Percentiles rank a stretch among this genome's conserved stretches.
Conservation (phyloP, 805 yeast species). For the Brettanomyces bruxellensis region DNA sequence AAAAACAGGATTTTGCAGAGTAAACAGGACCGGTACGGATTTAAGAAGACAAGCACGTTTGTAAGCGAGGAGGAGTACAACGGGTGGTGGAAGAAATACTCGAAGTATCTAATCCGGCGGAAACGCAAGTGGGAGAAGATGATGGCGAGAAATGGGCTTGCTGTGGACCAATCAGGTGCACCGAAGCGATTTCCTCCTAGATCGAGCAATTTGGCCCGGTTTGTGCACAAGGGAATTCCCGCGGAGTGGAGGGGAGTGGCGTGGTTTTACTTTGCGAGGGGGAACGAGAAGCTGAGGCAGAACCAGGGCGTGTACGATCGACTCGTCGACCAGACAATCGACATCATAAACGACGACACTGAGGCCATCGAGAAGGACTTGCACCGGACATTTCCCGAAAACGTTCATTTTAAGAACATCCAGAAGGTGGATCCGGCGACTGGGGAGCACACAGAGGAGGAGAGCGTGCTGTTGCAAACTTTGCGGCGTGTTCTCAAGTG, state of each 20-base stretch:
- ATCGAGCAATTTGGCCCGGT: slow-evolving; percentile 70
- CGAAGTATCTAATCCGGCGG: slow-evolving; percentile 52
- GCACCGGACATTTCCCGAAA: slow-evolving; percentile 93
- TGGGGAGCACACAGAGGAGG: slow-evolving; percentile 26
- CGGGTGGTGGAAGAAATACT: slow-evolving; percentile 66
- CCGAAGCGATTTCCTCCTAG: slow-evolving; percentile 70
- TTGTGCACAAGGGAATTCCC: slow-evolving; percentile 87
- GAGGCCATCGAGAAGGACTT: slow-evolving; percentile 93
- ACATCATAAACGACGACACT: slow-evolving; percentile 51
- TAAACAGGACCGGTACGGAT: slow-evolving; percentile 76
- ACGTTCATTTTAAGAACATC: slow-evolving; percentile 59
- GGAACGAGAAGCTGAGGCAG: slow-evolving; percentile 48
- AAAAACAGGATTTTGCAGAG: slow-evolving; percentile 13
- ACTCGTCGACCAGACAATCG: slow-evolving; percentile 49
- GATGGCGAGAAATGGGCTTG: slow-evolving; percentile 60
- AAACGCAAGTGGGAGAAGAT: slow-evolving; percentile 69
- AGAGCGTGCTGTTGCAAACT: slow-evolving; percentile 58
- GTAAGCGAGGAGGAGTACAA: slow-evolving; percentile 52
- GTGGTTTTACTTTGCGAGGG: slow-evolving; percentile 92
- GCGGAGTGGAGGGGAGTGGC: slow-evolving; percentile 97
- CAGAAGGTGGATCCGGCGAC: slow-evolving; percentile 1
- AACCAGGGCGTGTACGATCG: slow-evolving; percentile 68
- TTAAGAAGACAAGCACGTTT: slow-evolving; percentile 54
- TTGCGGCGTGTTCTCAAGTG: slow-evolving; percentile 75
- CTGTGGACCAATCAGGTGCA: slow-evolving; percentile 24